Evolutionary conservation across 2,329 filamentous ascomycete species (phyloP), one percentile per base, ranked within the genome.

Genomic region (Fusarium nanum): DNA sequence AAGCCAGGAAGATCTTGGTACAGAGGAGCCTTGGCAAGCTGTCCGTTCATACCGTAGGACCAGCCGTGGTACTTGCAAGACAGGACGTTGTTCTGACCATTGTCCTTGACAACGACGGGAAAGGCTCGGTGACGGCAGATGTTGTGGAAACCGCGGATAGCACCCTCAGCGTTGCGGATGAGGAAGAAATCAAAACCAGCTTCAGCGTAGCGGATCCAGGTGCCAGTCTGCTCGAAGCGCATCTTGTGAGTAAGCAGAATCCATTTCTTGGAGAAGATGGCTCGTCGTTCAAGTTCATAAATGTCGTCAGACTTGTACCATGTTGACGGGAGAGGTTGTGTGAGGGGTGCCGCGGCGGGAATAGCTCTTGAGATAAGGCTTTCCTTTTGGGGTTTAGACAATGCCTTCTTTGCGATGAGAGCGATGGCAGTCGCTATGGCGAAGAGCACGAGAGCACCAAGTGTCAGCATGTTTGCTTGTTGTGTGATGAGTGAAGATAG

Each of bases 61-160:
- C 88, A 90, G 23, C 73, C 87, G 72, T 90, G 88, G 71, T 90
- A 90, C 64, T 85, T 85, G 81, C 88, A 90, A 0, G 84, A 82
- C 40, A 90, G 80, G 12, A 89, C 83, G 47, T 78, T 82, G 34
- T 83, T 82, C 28, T 81, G 82, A 2, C 88, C 88, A 6, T 81
- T 78, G 4, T 84, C 81, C 50, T 84, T 81, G 3, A 80, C 82
- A 3, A 88, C 85, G 4, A 90, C 83, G 0, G 87, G 86, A 70
- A 86, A 90, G 8, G 88, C 88, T 18, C 88, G 81, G 72, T 90
- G 88, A 2, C 88, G 80, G 77, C 88, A 90, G 23, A 89, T 82
- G 72, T 90, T 89, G 78, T 90, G 88, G 74, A 90, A 89, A 18
- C 83, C 87, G 50, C 86, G 84, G 74, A 89, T 84, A 3, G 82